These are phyloP conservation scores for Trichoderma reesei DNA, from an alignment of 495 filamentous ascomycete genomes.

Conservation along the genomic window DNA sequence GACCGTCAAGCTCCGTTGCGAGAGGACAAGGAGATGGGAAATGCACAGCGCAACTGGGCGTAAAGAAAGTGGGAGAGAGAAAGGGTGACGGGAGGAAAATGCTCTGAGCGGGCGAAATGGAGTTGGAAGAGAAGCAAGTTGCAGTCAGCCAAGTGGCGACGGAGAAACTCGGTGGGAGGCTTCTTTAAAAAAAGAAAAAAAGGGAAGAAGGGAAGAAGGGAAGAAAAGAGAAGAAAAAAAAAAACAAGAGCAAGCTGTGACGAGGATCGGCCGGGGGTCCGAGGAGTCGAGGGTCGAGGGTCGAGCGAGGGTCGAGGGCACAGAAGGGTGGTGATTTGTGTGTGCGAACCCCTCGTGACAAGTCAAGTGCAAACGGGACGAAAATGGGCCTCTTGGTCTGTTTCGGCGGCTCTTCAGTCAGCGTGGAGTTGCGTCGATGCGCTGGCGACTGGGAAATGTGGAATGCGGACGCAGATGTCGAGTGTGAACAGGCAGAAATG, in stretches of 20 bases:
- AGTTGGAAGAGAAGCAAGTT: background rate
- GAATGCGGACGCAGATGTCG: background rate
- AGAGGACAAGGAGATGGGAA: background rate
- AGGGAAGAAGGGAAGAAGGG: background rate
- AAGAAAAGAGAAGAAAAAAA: no score
- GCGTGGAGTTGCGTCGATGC: slow-evolving; percentile 6
- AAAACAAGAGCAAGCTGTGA: no score
- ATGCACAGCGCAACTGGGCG: background rate
- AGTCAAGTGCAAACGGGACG: no score
- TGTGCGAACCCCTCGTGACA: background rate
- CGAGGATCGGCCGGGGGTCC: no score
- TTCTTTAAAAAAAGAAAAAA: background rate
- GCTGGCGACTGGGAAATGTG: background rate
- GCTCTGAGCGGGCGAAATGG: background rate
- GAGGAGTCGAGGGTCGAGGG: no score
- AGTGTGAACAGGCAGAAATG: background rate
- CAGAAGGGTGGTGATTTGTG: background rate
- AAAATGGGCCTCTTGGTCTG: background rate
- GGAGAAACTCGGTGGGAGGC: background rate
- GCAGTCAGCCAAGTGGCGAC: background rate
- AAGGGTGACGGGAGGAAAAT: background rate
- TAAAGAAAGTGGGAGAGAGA: background rate
- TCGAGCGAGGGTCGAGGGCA: no score
- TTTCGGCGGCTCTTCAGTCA: background rate
- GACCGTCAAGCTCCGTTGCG: background rate